Evolutionary conservation across 768 basidiomycete species (phyloP), one percentile per base, ranked within the genome.

Genomic region (Boletus insuetus): DNA sequence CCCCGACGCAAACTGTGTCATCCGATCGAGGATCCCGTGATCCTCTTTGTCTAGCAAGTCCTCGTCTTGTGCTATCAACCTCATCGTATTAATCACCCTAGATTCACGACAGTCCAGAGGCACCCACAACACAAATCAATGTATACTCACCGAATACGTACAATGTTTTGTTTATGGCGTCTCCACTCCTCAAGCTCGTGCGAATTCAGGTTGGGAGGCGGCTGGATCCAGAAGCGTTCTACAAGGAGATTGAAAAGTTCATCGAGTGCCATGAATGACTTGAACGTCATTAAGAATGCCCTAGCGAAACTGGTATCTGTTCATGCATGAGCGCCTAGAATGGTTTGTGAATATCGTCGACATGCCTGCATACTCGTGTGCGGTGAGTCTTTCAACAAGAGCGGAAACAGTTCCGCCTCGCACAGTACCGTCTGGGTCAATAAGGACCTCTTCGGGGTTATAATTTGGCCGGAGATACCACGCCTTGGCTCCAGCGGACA

Each of bases 221-320:
- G 74, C n/a, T 73, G 67, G 16, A 84, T 76, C 65, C 79, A 75
- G 71, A 83, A 88, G 20, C 86, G 78, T 31, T 77, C 70, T 3
- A 80, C 70, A 14, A 88, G 75, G 26, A 78, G 67, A 44, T 80
- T 77, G 43, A 86, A 77, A n/a, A 88, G 67, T 45, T 82, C 75
- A 31, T 80, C 74, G 2, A 80, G 70, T 12, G 78, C 79, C 51
- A 79, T 81, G 66, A 88, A 88, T 0, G 84, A 84, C 60, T 83
- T 82, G 74, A 84, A 87, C 4, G 87, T 88, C 73, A 86, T 78
- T 42, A 87, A 69, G 74, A 88, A 88, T 12, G 85, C 82, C 54
- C 78, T 77, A 58, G 73, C 81, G 68, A 81, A 86, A 35, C 74
- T 73, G 22, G 79, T 75, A 65, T 86, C 81, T 82, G 43, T n/a